These are phyloP conservation scores for Grosmannia clavigera DNA, from an alignment of 2,329 filamentous ascomycete genomes.

Conservation along the genomic window DNA sequence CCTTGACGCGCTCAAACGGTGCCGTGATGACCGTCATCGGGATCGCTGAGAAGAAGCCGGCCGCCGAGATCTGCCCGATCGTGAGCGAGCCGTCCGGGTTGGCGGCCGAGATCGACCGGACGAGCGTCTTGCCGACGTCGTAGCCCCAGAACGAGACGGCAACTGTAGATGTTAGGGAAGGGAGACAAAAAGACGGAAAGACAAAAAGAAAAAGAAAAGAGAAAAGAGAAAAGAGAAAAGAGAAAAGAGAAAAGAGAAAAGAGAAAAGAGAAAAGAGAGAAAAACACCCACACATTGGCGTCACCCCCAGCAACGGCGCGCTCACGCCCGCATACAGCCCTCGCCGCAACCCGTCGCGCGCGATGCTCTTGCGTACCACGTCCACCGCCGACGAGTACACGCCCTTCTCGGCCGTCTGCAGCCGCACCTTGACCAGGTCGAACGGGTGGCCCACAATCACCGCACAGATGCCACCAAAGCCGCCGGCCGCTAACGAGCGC, in stretches of 20 bases:
- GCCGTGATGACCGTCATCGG: conserved; percentile 98
- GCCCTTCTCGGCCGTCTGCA: conserved; percentile 91
- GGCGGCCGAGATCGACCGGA: conserved; percentile 53
- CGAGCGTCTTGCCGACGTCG: conserved; percentile 85
- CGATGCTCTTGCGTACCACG: conserved; percentile 79
- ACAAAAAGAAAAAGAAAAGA: neutral
- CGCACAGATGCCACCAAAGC: conserved; percentile 86
- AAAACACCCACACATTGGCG: conserved; percentile 81
- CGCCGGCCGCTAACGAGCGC: conserved; percentile 77
- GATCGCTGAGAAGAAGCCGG: conserved; percentile 94
- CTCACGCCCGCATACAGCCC: conserved; percentile 96
- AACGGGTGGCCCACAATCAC: conserved; percentile 94
- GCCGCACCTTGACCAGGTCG: conserved; percentile 90
- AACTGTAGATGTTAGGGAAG: conserved; percentile 29
- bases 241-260: neutral
- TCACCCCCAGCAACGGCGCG: conserved; percentile 87
- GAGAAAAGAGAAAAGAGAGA: neutral
- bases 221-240: neutral
- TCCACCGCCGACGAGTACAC: conserved; percentile 86
- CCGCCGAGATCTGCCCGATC: conserved; percentile 78
- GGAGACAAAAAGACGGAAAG: neutral
- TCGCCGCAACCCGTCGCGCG: conserved; percentile 65
- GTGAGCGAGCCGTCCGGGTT: conserved; percentile 58
- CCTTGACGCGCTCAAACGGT: conserved; percentile 96
- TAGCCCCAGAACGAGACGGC: conserved; percentile 75